Evolutionary conservation across 2,329 filamentous ascomycete species (phyloP).

Genomic region (Aspergillus phoenicis): DNA sequence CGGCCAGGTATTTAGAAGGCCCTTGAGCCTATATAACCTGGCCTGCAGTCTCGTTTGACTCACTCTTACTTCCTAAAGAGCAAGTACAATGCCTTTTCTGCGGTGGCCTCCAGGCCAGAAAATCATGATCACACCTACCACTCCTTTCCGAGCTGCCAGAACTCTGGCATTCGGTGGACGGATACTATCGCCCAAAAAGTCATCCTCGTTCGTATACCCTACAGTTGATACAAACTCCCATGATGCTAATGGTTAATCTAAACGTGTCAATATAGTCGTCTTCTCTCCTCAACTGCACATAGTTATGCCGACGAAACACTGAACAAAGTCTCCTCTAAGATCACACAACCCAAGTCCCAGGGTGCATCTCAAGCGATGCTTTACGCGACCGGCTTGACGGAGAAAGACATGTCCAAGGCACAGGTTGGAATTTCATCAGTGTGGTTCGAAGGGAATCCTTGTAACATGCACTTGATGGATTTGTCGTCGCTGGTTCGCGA

Average conservation of each 20-base stretch:
- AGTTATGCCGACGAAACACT: constrained; percentile 37
- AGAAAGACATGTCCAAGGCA: constrained; percentile 85
- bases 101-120: not conserved
- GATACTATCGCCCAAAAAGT: not conserved
- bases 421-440: constrained; percentile 96
- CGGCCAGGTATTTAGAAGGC: not conserved
- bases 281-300: not conserved
- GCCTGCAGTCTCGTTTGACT: not conserved
- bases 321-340: constrained; percentile 76
- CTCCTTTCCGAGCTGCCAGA: not conserved
- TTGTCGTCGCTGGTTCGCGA: constrained; percentile 74
- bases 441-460: constrained; percentile 97
- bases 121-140: not conserved
- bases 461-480: constrained; percentile 95
- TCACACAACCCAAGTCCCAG: constrained; percentile 95
- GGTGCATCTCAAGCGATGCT: constrained; percentile 97
- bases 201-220: not conserved
- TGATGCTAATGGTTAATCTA: not conserved
- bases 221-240: no score
- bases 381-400: constrained; percentile 82
- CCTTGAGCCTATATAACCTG: not conserved
- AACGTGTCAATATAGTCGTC: not conserved
- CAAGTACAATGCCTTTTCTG: not conserved
- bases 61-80: not conserved
- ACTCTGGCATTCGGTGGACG: not conserved